A percentile compares a stretch with the other conserved stretches of the same genome.
phyloP scores from a whole-genome alignment of 1,139 yeast genomes.

The Blastobotrys serpentis region DNA sequence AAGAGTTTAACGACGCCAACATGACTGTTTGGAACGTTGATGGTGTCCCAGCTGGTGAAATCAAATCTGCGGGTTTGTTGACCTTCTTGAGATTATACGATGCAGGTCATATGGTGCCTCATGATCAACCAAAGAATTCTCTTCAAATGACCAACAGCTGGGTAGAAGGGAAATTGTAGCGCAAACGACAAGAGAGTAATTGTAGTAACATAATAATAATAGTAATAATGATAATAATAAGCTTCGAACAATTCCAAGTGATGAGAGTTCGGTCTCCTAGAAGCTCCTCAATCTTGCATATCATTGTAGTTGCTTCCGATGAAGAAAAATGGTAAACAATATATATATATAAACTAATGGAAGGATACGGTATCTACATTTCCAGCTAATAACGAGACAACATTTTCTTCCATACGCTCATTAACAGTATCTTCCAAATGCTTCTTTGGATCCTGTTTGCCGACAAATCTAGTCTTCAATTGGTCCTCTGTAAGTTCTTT shows the following conservation, averaged over 20 bases:
- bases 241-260: no score
- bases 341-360: conserved; percentile 21
- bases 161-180: conserved; percentile 44
- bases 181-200: no score
- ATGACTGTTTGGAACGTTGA: conserved; percentile 43
- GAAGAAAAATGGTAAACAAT: neutral
- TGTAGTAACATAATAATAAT: neutral
- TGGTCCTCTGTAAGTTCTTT: conserved; percentile 85
- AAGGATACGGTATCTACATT: conserved; percentile 74
- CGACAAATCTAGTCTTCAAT: conserved; percentile 92
- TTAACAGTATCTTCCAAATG: conserved; percentile 91
- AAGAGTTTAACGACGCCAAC: conserved; percentile 35
- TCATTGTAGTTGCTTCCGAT: neutral
- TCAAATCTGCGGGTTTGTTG: conserved; percentile 55
- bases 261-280: no score
- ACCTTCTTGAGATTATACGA: conserved; percentile 63
- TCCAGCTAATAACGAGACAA: conserved; percentile 81
- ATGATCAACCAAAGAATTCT: conserved; percentile 72
- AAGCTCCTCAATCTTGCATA: no score
- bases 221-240: no score
- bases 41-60: conserved; percentile 61
- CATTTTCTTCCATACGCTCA: conserved; percentile 80
- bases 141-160: conserved; percentile 78
- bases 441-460: conserved; percentile 98
- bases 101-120: conserved; percentile 78